These are phyloP conservation scores for Ogataea nitratoaversa DNA, from an alignment of 805 yeast genomes.

Conservation along the genomic window DNA sequence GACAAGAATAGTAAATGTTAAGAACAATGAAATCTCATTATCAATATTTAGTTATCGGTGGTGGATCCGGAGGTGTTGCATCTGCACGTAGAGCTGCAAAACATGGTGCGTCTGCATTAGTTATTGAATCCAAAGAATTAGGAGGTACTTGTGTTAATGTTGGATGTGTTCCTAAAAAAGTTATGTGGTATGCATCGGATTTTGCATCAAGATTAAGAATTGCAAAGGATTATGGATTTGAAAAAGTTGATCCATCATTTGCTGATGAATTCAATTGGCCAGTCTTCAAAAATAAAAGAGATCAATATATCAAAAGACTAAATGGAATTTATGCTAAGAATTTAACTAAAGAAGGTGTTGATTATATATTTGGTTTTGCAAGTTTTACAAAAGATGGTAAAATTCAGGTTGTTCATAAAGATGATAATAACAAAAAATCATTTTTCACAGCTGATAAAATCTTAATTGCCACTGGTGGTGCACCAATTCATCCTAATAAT, in stretches of 20 bases:
- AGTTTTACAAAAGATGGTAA: slow-evolving; percentile 63
- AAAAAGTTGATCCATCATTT: slow-evolving; percentile 47
- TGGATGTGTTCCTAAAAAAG: slow-evolving; percentile 98
- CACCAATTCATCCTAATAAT: slow-evolving; percentile 62
- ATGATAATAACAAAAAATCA: slow-evolving; percentile 46
- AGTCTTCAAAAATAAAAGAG: slow-evolving; percentile 78
- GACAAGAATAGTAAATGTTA: slow-evolving; percentile 22
- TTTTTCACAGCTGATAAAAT: slow-evolving; percentile 75
- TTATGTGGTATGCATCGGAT: slow-evolving; percentile 98
- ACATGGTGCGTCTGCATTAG: slow-evolving; percentile 82
- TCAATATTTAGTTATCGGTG: slow-evolving; percentile 94
- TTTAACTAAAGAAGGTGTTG: slow-evolving; percentile 84
- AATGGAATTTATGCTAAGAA: slow-evolving; percentile 93
- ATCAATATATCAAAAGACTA: slow-evolving; percentile 81
- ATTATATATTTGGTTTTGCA: slow-evolving; percentile 83
- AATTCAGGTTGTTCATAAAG: slow-evolving; percentile 72
- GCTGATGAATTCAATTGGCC: slow-evolving; percentile 77
- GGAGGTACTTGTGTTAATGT: slow-evolving; percentile 99
- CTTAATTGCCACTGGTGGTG: slow-evolving; percentile 92
- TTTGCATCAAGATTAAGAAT: slow-evolving; percentile 70
- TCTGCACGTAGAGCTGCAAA: slow-evolving; percentile 94
- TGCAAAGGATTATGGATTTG: slow-evolving; percentile 81
- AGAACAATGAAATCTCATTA: slow-evolving; percentile 49
- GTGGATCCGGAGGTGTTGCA: slow-evolving; percentile 99
- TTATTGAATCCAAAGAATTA: slow-evolving; percentile 75